phyloP scores from a whole-genome alignment of 139 green algal species.

The Coelastrella sp. region DNA sequence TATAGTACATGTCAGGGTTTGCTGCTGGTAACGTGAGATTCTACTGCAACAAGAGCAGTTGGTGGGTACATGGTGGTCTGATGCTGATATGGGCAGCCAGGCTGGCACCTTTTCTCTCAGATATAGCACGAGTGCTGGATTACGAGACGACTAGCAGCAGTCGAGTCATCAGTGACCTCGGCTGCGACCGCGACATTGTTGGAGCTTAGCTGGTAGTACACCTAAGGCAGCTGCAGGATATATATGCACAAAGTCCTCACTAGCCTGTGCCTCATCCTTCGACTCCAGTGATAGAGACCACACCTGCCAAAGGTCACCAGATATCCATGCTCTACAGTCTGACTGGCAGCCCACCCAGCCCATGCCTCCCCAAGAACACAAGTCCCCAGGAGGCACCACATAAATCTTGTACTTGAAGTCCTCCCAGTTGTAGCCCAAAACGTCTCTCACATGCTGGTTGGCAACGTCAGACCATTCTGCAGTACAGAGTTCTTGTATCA shows the following conservation, averaged over 20 bases:
- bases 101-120: too few species aligned
- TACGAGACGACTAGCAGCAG: too few species aligned
- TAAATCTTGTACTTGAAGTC: constrained; percentile 50
- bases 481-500: too few species aligned
- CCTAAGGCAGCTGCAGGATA: not conserved
- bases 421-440: not conserved
- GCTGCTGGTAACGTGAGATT: too few species aligned
- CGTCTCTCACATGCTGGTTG: constrained; percentile 9
- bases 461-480: constrained; percentile 35
- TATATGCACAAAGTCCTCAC: not conserved
- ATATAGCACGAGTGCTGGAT: too few species aligned
- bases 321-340: constrained; percentile 48
- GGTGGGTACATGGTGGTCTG: too few species aligned
- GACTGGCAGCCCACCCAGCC: constrained; percentile 49
- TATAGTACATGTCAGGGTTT: too few species aligned
- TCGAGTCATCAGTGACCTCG: too few species aligned
- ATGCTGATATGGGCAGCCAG: too few species aligned
- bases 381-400: constrained; percentile 37
- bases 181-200: too few species aligned
- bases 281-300: not conserved
- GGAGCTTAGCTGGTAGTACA: not conserved
- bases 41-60: too few species aligned
- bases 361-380: constrained; percentile 52
- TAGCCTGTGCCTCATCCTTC: not conserved
- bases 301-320: constrained; percentile 38